Evolutionary conservation across 768 basidiomycete genomes (phyloP).

Genomic region (Sporobolomyces phaffii): DNA sequence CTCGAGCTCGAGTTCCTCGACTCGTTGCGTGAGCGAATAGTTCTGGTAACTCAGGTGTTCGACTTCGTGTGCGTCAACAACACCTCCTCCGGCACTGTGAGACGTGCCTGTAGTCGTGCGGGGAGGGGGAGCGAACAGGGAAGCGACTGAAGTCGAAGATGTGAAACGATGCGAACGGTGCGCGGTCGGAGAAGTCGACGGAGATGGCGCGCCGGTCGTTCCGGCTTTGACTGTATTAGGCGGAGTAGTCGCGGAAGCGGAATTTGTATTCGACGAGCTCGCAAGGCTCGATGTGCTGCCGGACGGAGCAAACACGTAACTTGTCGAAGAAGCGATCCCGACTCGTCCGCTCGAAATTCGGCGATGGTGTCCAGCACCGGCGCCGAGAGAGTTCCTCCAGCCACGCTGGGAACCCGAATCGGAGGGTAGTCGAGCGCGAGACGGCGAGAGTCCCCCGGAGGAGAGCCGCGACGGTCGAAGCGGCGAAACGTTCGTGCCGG

Average conservation of each 20-base stretch:
- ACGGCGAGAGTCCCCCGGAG: background rate
- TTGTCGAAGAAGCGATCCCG: conserved; percentile 1
- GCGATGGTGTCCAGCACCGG: background rate
- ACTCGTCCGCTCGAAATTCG: conserved; percentile 7
- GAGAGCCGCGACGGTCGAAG: conserved; percentile 13
- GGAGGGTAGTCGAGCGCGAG: background rate
- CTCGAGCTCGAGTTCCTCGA: conserved; percentile 29
- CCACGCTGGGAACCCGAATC: background rate
- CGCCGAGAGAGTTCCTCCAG: conserved; percentile 25
- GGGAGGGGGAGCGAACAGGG: background rate
- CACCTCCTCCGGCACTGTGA: no score
- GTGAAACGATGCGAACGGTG: conserved; percentile 7
- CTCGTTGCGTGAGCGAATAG: conserved; percentile 21
- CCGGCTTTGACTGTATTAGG: no score
- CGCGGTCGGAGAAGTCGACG: background rate
- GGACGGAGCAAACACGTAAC: conserved; percentile 3
- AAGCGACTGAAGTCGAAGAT: conserved; percentile 5
- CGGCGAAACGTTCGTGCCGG: background rate
- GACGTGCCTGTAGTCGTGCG: no score
- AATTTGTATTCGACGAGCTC: background rate
- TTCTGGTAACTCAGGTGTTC: conserved; percentile 24
- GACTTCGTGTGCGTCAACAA: conserved; percentile 1
- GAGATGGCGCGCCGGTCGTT: background rate
- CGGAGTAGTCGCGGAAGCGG: background rate
- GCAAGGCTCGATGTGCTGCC: background rate